Base-by-base conservation (phyloP, 2,329 filamentous ascomycete genomes). In the Bipolaris oryzae region DNA sequence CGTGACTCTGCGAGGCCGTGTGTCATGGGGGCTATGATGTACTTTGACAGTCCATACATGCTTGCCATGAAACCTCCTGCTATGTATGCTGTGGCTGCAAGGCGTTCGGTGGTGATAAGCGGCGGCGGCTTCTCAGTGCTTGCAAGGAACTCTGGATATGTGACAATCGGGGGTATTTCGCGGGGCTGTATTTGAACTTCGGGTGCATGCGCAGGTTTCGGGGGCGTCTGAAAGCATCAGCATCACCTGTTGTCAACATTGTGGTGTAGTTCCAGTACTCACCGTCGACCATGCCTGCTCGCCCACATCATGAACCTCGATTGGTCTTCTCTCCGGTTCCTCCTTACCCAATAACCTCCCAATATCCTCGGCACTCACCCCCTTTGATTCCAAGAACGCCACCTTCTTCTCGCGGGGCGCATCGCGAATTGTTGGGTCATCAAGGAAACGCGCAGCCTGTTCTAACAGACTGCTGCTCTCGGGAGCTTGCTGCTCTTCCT, bases 301-400 rank as follows among this genome's bases (percentile, higher is more conserved):
- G 18, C 62, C 69, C 31, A 55, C 64, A 45, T 66, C 57, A 38
- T 63, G 60, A 20, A 73, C 46, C 39, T 66, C 63, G 11, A 53
- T 25, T 5, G 55, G 38, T 9, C 45, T 48, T 21, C 64, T 51
- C 25, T 67, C 60, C n/a, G 58, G 49, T 31, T 21, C 39, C 15
- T 61, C 39, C 21, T 49, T 58, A 5, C 79, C 60, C 37, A 96
- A 77, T 7, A 96, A 79, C 47, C 80, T 79, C 63, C 90, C 80
- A 58, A 96, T 91, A 59, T 94, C 87, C 31, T 83, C 80, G 4
- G 84, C 78, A 3, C 78, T 78, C 7, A 96, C 79, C 3, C 91
- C 91, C 74, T 97, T 97, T 48, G 85, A 85, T 69, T 87, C 83
- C 1, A 97, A 79, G 66, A 96, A 96, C 7, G 85, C 84, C 18